These are phyloP conservation scores for Phtheirospermum japonicum DNA, from an alignment of 257 asterid species.

Conservation along the genomic window DNA sequence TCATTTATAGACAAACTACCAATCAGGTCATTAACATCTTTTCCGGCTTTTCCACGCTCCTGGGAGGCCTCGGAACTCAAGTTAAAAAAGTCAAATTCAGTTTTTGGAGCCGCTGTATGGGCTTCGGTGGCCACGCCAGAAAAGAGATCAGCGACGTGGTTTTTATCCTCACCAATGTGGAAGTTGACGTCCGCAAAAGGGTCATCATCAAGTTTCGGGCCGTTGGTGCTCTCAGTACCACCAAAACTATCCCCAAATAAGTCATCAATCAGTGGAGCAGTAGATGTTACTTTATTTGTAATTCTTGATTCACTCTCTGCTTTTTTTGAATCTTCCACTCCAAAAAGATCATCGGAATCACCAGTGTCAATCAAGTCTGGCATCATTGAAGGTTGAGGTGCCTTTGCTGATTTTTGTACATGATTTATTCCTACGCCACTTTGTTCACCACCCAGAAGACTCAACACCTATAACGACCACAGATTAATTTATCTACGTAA, in stretches of 20 bases:
- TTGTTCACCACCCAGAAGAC: conserved; percentile 61
- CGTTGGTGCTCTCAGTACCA: conserved; percentile 35
- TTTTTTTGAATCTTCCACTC: conserved; percentile 39
- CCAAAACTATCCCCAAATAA: conserved; percentile 57
- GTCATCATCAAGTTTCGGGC: conserved; percentile 63
- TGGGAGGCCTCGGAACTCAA: conserved; percentile 45
- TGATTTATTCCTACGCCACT: conserved; percentile 42
- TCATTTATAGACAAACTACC: conserved; percentile 51
- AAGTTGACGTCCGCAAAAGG: conserved; percentile 97
- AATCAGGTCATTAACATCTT: conserved; percentile 58
- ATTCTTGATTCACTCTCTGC: conserved; percentile 39
- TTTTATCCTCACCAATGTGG: conserved; percentile 49
- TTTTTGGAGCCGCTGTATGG: conserved; percentile 33
- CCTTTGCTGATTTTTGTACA: conserved; percentile 36
- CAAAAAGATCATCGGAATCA: conserved; percentile 51
- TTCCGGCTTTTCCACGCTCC: conserved; percentile 35
- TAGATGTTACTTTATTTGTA: conserved; percentile 37
- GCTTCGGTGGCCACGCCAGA: conserved; percentile 56
- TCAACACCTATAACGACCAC: conserved; percentile 55
- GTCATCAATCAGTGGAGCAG: conserved; percentile 66
- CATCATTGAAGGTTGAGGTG: conserved; percentile 59
- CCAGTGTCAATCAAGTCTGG: conserved; percentile 92
- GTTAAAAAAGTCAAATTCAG: conserved; percentile 57
- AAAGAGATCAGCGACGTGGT: conserved; percentile 54
- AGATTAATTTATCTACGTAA: conserved; percentile 9